Percentiles rank a stretch among this genome's conserved stretches.
phyloP scores from a whole-genome alignment of 768 basidiomycete species.

The Termitomyces titanicus region DNA sequence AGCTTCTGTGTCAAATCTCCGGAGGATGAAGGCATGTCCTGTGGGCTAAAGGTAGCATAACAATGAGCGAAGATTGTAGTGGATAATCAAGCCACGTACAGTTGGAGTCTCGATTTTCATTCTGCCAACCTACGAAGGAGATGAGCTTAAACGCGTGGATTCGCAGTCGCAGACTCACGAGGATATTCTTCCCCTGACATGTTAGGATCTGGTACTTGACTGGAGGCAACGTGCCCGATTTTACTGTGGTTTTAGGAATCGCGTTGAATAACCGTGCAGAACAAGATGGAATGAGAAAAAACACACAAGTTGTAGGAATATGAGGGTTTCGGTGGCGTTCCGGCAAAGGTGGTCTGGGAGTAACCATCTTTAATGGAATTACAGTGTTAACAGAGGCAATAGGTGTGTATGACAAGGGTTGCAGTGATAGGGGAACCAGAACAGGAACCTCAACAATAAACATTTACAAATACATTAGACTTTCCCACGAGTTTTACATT shows the following conservation, averaged over 20 bases:
- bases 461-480: constrained; percentile 24
- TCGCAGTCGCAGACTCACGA: constrained; percentile 24
- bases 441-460: constrained; percentile 25
- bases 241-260: constrained; percentile 24
- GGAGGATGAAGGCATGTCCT: constrained; percentile 91
- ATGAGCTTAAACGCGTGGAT: neutral
- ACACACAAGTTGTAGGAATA: constrained; percentile 41
- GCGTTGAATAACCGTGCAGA: constrained; percentile 11
- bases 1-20: constrained; percentile 90
- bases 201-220: constrained; percentile 93
- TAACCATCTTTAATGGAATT: constrained; percentile 26
- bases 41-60: constrained; percentile 43
- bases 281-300: neutral
- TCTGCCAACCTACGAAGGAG: constrained; percentile 62
- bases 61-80: constrained; percentile 14
- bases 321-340: constrained; percentile 46
- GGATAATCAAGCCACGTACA: constrained; percentile 39
- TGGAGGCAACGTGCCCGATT: constrained; percentile 45
- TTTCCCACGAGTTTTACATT: constrained; percentile 27
- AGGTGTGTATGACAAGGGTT: constrained; percentile 3
- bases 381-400: constrained; percentile 2
- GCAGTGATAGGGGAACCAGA: constrained; percentile 14
- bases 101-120: constrained; percentile 82
- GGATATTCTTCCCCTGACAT: constrained; percentile 82
- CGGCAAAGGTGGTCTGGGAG: constrained; percentile 48